Base-by-base conservation (phyloP, 441 rosid species). In the Croton setiger region DNA sequence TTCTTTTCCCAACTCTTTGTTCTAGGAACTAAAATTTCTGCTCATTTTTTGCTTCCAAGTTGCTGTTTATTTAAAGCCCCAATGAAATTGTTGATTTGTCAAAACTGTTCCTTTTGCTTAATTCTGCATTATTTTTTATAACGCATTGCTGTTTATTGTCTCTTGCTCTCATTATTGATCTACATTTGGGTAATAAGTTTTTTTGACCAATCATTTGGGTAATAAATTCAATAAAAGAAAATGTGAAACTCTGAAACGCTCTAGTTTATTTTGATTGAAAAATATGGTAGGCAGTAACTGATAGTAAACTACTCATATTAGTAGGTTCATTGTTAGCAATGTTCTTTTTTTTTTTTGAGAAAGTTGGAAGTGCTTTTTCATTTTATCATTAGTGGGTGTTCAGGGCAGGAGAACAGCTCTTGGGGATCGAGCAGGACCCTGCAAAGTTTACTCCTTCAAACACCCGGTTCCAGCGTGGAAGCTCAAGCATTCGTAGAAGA, bases 361-460 rank as follows among this genome's bases (percentile, higher is more conserved):
- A 27, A 27, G 31, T 27, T 27, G 2, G 31, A 1, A 27, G 2
- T 27, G 31, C 39, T 0, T 23, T 55, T 67, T 56, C 44, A 20
- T 66, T 65, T 54, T 44, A 21, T 55, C 15, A 35, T 45, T 20
- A 31, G 45, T 58, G 51, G 51, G 3, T 63, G 43, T 76, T 49
- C 81, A 93, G 98, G 98, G 98, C 92, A 7, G 97, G 83, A 20
- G 98, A 93, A 68, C 98, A 90, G 76, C 81, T 93, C 7, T 90
- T 93, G 52, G 98, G 91, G 72, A 89, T 93, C 7, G 97, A 91
- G 80, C 94, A 84, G 66, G 98, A 91, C 81, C 90, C 88, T 0
- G 84, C 90, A 33, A 88, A 87, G 75, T 91, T 79, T 69, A 91
- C 96, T 14, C 93, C 98, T 64, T 77, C 97, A 2, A 91, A 93